These are phyloP conservation scores for Rubia peregrina DNA, from an alignment of 305 asterid species.

Conservation along the genomic window DNA sequence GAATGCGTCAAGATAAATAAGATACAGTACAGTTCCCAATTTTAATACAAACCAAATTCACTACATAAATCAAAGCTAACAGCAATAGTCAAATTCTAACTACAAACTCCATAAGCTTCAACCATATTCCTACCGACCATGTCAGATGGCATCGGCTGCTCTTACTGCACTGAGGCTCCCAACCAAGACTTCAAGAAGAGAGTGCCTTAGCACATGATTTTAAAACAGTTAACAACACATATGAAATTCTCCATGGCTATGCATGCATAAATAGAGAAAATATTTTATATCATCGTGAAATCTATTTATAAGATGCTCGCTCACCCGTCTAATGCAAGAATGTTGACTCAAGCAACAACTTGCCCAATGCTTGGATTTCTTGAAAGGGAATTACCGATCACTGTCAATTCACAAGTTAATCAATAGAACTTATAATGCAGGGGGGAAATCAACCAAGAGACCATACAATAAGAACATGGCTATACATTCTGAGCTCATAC, in stretches of 20 bases:
- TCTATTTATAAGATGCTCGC: neutral
- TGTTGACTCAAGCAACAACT: slow-evolving; percentile 91
- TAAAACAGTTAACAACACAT: neutral
- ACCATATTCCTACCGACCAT: neutral
- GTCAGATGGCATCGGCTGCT: neutral
- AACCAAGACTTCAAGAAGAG: neutral
- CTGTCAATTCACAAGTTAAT: slow-evolving; percentile 36
- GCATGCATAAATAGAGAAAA: neutral
- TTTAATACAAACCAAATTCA: neutral
- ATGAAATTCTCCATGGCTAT: neutral
- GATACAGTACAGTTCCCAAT: slow-evolving; percentile 1
- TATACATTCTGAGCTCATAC: slow-evolving; percentile 30
- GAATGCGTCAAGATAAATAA: neutral
- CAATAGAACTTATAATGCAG: neutral
- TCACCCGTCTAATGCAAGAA: slow-evolving; percentile 91
- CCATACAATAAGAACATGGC: neutral
- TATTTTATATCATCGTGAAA: neutral
- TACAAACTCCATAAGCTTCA: neutral
- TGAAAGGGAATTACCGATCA: slow-evolving; percentile 26
- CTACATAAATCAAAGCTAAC: neutral
- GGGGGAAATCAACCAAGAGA: neutral
- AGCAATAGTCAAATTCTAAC: neutral
- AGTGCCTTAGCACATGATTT: neutral
- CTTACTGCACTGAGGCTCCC: neutral
- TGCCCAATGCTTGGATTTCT: slow-evolving; percentile 70